These are phyloP conservation scores for Quercus lobata DNA, from an alignment of 331 rosid species.

Conservation along the genomic window DNA sequence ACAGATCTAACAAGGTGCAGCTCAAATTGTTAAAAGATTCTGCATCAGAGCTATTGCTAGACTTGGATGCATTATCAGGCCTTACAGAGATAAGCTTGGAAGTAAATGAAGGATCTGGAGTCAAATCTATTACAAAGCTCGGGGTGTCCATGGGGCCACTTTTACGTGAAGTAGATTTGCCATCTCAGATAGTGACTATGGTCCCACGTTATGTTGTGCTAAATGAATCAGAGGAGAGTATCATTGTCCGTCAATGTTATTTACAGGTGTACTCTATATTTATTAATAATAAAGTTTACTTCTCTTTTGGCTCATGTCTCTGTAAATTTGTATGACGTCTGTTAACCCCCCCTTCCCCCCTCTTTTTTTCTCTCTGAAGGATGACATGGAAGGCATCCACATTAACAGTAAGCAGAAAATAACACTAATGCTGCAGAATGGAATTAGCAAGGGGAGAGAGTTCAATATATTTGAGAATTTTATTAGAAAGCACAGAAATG, in stretches of 20 bases:
- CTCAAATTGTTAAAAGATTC: slow-evolving; percentile 54
- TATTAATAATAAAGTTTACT: slow-evolving; percentile 1
- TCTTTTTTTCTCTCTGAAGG: slow-evolving; percentile 39
- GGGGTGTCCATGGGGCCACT: slow-evolving; percentile 82
- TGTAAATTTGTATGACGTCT: neutral
- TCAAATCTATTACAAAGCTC: slow-evolving; percentile 58
- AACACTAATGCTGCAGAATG: slow-evolving; percentile 61
- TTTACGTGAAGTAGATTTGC: slow-evolving; percentile 47
- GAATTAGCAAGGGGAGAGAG: slow-evolving; percentile 50
- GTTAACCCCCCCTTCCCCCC: neutral
- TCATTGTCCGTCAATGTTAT: slow-evolving; percentile 70
- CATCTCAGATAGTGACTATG: slow-evolving; percentile 75
- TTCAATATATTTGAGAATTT: slow-evolving; percentile 67
- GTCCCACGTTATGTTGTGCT: slow-evolving; percentile 82
- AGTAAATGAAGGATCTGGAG: slow-evolving; percentile 53
- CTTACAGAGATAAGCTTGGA: slow-evolving; percentile 77
- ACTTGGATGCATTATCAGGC: slow-evolving; percentile 88
- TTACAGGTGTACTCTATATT: slow-evolving; percentile 56
- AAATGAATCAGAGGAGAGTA: slow-evolving; percentile 69
- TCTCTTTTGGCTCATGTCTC: neutral
- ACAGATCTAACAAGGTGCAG: slow-evolving; percentile 69
- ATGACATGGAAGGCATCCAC: slow-evolving; percentile 59
- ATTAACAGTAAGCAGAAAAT: slow-evolving; percentile 55
- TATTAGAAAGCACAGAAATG: slow-evolving; percentile 65
- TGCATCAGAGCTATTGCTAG: slow-evolving; percentile 65